Evolutionary conservation across 345 rosid species (phyloP).

Genomic region (Gossypium stocksii): DNA sequence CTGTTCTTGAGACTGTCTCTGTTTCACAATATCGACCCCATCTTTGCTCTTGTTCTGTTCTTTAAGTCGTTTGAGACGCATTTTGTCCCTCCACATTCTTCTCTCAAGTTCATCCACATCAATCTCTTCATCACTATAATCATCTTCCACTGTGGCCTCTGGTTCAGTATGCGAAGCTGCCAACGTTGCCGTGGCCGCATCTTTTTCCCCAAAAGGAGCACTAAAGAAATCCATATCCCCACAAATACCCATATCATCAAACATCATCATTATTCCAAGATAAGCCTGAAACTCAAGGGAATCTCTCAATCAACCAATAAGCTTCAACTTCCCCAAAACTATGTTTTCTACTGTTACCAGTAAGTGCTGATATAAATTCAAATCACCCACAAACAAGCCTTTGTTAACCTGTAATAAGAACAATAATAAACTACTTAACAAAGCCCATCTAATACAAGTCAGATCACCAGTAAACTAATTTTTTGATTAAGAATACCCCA

Average conservation of each 20-base stretch:
- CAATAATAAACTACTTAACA: too few species aligned
- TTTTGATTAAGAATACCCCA: too few species aligned
- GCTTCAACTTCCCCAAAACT: too few species aligned
- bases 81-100: slow-evolving; percentile 74
- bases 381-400: too few species aligned
- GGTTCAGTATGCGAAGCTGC: slow-evolving; percentile 44
- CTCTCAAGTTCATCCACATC: slow-evolving; percentile 76
- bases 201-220: slow-evolving; percentile 37
- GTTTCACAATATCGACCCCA: neutral
- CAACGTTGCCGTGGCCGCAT: slow-evolving; percentile 9
- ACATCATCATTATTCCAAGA: slow-evolving; percentile 41
- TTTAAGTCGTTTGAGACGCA: slow-evolving; percentile 63
- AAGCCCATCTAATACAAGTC: too few species aligned
- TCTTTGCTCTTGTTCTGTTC: slow-evolving; percentile 24
- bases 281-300: neutral
- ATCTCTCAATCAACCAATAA: neutral
- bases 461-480: too few species aligned
- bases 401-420: too few species aligned
- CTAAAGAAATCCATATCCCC: slow-evolving; percentile 70
- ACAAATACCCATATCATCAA: slow-evolving; percentile 72
- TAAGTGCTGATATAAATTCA: too few species aligned
- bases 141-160: slow-evolving; percentile 48
- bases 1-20: neutral
- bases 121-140: slow-evolving; percentile 62
- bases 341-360: too few species aligned